Evolutionary conservation across 345 rosid genomes (phyloP), one percentile per base, ranked within the genome.

Genomic region (Durio zibethinus): DNA sequence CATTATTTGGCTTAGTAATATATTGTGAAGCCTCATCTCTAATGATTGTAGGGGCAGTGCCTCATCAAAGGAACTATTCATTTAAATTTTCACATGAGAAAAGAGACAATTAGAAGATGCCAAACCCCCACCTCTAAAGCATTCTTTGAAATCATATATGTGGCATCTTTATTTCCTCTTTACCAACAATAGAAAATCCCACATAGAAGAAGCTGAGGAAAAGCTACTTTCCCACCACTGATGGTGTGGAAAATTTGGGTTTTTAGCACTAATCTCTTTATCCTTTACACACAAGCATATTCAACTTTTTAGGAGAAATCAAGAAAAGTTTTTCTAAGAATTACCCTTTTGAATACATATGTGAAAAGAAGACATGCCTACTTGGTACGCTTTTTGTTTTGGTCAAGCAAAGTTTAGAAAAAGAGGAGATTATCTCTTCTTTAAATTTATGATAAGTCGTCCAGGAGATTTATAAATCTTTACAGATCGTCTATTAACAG

Each of bases 211-310:
- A 48, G 82, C 59, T 43, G 27, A n/a, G 40, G 72, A 80, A 84
- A 86, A 75, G 85, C 83, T 25, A 77, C 85, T 84, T 83, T 50
- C 56, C 43, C 84, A 40, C 84, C 81, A 73, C 83, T 76, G 67
- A 80, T 80, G 79, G 81, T 56, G 80, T 78, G 81, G 77, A 74
- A 71, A 83, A 73, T 69, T 83, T 78, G 85, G 87, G 73, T 78
- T 77, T 82, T 63, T 81, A 59, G 81, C 81, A 87, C 83, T 78
- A 79, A 84, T 78, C 63, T 70, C 56, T 42, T 65, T 52, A 71
- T 60, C 76, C 88, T 86, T 87, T 83, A 80, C 86, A 86, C 83
- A 79, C 78, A 87, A 82, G 90, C 87, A 76, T 71, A 31, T 76
- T 73, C 70, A 77, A 80, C 84, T 85, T 83, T 80, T 68, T 10